A percentile compares a stretch with the other conserved stretches of the same genome.
Evolutionary conservation across 345 rosid genomes (phyloP).

Genomic region (Sonneratia caseolaris): DNA sequence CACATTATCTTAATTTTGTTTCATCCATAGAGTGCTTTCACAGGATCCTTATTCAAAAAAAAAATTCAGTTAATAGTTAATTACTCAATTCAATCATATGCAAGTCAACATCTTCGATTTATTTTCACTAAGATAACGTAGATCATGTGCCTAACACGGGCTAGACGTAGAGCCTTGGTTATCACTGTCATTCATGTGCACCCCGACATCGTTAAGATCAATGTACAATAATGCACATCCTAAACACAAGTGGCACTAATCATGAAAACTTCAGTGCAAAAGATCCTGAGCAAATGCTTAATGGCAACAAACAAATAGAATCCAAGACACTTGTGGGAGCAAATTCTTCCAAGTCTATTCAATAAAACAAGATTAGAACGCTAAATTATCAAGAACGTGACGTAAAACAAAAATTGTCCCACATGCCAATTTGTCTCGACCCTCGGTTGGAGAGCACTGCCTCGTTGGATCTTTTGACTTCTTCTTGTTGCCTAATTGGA

Average conservation of each 20-base stretch:
- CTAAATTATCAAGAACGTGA: neutral
- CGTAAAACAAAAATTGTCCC: neutral
- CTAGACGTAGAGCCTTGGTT: too few species aligned
- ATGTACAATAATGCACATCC: too few species aligned
- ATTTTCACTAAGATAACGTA: too few species aligned
- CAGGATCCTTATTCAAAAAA: too few species aligned
- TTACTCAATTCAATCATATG: too few species aligned
- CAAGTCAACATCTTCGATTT: too few species aligned
- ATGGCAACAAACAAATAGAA: neutral
- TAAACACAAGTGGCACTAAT: neutral
- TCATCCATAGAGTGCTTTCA: too few species aligned
- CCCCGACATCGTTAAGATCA: too few species aligned
- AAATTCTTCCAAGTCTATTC: neutral
- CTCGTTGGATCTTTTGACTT: slow-evolving; percentile 18
- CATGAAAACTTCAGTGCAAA: neutral
- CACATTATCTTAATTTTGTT: too few species aligned
- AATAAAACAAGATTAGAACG: neutral
- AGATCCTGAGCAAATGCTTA: neutral
- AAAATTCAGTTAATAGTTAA: too few species aligned
- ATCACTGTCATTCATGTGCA: too few species aligned
- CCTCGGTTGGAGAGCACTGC: slow-evolving; percentile 16
- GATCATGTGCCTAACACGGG: too few species aligned
- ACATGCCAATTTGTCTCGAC: neutral
- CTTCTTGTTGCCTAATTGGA: neutral
- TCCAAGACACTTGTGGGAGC: neutral